phyloP scores from a whole-genome alignment of 2,329 filamentous ascomycete species.

The Calonectria pseudoturangicola region DNA sequence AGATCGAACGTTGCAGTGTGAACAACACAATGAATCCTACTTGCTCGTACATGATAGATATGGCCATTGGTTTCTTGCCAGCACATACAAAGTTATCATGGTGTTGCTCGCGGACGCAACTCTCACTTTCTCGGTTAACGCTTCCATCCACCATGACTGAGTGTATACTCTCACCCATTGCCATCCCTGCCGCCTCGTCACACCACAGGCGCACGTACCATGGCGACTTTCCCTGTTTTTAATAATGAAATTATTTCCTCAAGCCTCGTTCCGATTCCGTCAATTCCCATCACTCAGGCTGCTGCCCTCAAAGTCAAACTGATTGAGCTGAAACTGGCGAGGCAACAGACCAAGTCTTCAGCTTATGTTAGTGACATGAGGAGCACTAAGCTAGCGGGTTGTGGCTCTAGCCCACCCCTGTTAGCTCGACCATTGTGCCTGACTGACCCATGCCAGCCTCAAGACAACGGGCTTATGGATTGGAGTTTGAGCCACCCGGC shows the following conservation, averaged over 20 bases:
- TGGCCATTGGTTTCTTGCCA: constrained; percentile 24
- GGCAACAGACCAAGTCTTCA: constrained; percentile 41
- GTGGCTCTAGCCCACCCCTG: constrained; percentile 35
- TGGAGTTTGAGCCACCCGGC: constrained; percentile 4
- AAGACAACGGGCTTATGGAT: constrained; percentile 26
- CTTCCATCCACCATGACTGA: constrained; percentile 25
- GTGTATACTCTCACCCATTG: constrained; percentile 1
- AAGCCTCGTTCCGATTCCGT: constrained; percentile 14
- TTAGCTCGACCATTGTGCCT: constrained; percentile 20
- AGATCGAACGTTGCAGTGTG: constrained; percentile 22
- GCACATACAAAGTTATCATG: constrained; percentile 25
- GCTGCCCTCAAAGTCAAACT: constrained; percentile 16
- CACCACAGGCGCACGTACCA: constrained; percentile 12
- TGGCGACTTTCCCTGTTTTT: not conserved
- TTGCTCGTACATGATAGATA: constrained; percentile 24
- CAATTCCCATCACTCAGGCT: not conserved
- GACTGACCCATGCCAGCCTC: constrained; percentile 36
- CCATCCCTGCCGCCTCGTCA: constrained; percentile 13
- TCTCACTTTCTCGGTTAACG: constrained; percentile 10
- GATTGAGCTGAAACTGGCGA: constrained; percentile 47
- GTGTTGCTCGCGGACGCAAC: constrained; percentile 1
- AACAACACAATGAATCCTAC: constrained; percentile 30
- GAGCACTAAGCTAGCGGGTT: constrained; percentile 39
- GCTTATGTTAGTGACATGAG: constrained; percentile 43
- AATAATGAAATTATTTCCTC: constrained; percentile 9